Conservation (phyloP, 2,329 filamentous ascomycete species). For the Colletotrichum sansevieriae region DNA sequence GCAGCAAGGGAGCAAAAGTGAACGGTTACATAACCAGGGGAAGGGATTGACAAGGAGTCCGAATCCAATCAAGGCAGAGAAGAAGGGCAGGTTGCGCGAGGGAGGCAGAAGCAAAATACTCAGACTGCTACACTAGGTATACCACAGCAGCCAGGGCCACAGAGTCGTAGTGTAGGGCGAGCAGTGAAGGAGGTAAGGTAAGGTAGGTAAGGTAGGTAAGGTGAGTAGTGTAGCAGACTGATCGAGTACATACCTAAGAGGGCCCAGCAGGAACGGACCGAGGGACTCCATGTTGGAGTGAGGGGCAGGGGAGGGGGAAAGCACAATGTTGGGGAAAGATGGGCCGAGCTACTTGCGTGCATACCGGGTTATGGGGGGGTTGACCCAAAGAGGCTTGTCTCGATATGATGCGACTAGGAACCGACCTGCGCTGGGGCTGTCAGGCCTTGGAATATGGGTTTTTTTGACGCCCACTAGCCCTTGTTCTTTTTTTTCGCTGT, state of each 20-base stretch:
- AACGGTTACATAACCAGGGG: constrained; percentile 38
- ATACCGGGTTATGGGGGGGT: constrained; percentile 30
- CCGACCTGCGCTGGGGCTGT: constrained; percentile 13
- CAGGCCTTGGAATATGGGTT: constrained; percentile 12
- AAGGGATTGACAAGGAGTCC: constrained; percentile 35
- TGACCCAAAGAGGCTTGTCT: constrained; percentile 32
- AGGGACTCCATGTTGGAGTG: constrained; percentile 3
- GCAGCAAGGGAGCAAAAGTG: constrained; percentile 34
- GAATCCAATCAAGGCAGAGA: constrained; percentile 34
- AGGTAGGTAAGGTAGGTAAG: too few species aligned
- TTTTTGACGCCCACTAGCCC: constrained; percentile 20
- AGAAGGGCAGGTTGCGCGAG: constrained; percentile 16
- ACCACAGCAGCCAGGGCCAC: too few species aligned
- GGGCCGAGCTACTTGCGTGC: constrained; percentile 36
- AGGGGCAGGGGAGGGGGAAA: not conserved
- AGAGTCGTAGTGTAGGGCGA: too few species aligned
- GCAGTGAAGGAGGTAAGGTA: too few species aligned
- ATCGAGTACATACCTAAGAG: not conserved
- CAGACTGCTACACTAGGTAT: too few species aligned
- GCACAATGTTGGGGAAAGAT: constrained; percentile 41
- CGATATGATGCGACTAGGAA: constrained; percentile 34
- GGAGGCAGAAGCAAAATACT: constrained; percentile 9
- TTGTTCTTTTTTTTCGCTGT: constrained; percentile 8
- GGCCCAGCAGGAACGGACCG: constrained; percentile 27
- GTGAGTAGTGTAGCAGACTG: too few species aligned